Conservation (phyloP, 352 stramenopile genomes). For the Peronospora tabacina region DNA sequence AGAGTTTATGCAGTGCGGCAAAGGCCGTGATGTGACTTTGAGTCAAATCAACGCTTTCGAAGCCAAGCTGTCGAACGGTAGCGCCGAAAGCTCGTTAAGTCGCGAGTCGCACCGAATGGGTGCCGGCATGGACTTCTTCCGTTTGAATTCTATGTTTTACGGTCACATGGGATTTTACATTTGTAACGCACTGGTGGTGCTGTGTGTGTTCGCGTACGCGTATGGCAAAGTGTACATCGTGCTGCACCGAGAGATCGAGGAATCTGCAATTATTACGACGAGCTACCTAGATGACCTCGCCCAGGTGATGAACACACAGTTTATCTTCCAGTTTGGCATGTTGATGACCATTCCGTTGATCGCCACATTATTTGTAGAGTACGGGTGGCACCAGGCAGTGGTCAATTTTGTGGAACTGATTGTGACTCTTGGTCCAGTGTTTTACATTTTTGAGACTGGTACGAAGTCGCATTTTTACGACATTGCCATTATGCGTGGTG, state of each 20-base stretch:
- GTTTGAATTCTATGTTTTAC: slow-evolving; percentile 87
- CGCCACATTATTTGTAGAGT: slow-evolving; percentile 75
- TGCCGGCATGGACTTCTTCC: slow-evolving; percentile 82
- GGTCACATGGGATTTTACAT: slow-evolving; percentile 87
- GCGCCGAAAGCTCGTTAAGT: slow-evolving; percentile 70
- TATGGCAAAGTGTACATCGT: slow-evolving; percentile 85
- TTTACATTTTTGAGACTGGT: slow-evolving; percentile 85
- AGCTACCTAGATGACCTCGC: slow-evolving; percentile 62
- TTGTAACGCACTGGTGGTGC: slow-evolving; percentile 68
- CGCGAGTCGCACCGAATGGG: slow-evolving; percentile 80
- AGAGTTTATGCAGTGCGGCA: slow-evolving; percentile 86
- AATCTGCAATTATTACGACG: slow-evolving; percentile 71
- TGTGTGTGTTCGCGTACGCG: slow-evolving; percentile 75
- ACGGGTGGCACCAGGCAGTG: slow-evolving; percentile 73
- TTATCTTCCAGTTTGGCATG: slow-evolving; percentile 87
- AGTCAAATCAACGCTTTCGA: slow-evolving; percentile 86
- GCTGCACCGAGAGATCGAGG: slow-evolving; percentile 64
- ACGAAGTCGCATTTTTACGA: slow-evolving; percentile 85
- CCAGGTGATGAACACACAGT: slow-evolving; percentile 77
- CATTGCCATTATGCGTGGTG: slow-evolving; percentile 77
- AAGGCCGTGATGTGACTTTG: slow-evolving; percentile 82
- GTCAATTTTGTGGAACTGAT: slow-evolving; percentile 77
- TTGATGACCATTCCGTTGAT: slow-evolving; percentile 83
- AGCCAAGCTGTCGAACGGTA: slow-evolving; percentile 78
- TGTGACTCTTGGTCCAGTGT: slow-evolving; percentile 74